Conservation (phyloP, 169 alveolate genomes). For the Ichthyophthirius multifiliis region DNA sequence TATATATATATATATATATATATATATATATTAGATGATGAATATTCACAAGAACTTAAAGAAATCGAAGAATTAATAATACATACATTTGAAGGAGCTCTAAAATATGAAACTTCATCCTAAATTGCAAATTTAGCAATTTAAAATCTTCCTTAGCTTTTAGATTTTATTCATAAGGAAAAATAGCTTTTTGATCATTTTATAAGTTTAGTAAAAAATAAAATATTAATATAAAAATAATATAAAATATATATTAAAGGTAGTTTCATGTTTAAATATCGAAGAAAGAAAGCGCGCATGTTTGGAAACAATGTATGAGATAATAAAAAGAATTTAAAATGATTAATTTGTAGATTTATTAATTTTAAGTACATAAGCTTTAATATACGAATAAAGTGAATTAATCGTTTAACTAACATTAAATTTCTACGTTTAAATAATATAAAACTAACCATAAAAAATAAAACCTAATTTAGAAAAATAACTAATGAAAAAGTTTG, state of each 20-base stretch:
- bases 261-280: not conserved
- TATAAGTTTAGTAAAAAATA: not conserved
- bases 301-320: not conserved
- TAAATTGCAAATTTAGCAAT: not conserved
- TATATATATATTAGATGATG: too few species aligned
- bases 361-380: not conserved
- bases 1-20: too few species aligned
- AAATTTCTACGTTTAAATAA: not conserved
- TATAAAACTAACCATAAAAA: not conserved
- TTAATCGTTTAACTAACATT: not conserved
- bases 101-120: not conserved
- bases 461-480: too few species aligned
- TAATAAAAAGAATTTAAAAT: not conserved
- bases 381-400: not conserved
- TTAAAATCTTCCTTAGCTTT: not conserved
- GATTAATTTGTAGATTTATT: not conserved
- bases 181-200: not conserved
- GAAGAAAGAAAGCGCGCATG: not conserved
- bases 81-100: too few species aligned
- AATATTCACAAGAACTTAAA: too few species aligned
- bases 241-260: not conserved
- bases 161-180: not conserved
- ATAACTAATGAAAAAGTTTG: not conserved
- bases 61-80: too few species aligned
- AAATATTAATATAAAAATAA: not conserved